Evolutionary conservation across 1,284 basidiomycete genomes (phyloP), one percentile per base, ranked within the genome.

Genomic region (Sanghuangporus weigelae): DNA sequence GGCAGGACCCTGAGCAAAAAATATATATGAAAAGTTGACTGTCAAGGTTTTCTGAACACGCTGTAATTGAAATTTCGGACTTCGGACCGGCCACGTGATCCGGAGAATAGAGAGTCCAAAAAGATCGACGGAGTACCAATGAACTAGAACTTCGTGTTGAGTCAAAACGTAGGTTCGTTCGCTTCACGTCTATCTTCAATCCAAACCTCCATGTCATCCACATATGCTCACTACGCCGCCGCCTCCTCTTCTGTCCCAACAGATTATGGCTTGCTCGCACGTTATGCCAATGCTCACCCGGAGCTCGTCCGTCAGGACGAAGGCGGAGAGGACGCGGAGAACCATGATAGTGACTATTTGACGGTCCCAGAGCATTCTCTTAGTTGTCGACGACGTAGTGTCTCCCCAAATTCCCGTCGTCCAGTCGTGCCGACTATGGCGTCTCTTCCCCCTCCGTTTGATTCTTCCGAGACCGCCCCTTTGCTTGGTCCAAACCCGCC

Each of bases 201-300:
- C 54, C 35, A 4, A 38, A 56, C 39, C 14, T n/a, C 44, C 66
- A 78, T 79, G 78, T 77, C 78, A 4, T 76, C 72, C 31, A 77
- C 80, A 10, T 84, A 86, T 68, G 79, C 82, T 31, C 80, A 83
- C 69, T 76, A 77, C 63, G 70, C 72, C 1, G 69, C 76, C 2
- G 75, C 73, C 4, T 79, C 84, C 16, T 80, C 82, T 0, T 87
- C 85, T 1, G 71, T 87, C 14, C 85, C 86, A 21, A 82, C 84
- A 0, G 85, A 87, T 74, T 86, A 87, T 69, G 84, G 83, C 5
- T 72, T 84, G 44, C 73, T 87, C 12, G 82, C 85, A 12, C 78
- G 78, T 21, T 82, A 80, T 64, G 78, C 81, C 42, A 75, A 70
- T 31, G 68, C 59, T 21, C 35, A 56, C 59, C 42, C 57, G 26